A percentile compares a stretch with the other conserved stretches of the same genome.
These are phyloP conservation scores for Aspergillus diversus DNA, from an alignment of 495 filamentous ascomycete genomes.

Conservation along the genomic window DNA sequence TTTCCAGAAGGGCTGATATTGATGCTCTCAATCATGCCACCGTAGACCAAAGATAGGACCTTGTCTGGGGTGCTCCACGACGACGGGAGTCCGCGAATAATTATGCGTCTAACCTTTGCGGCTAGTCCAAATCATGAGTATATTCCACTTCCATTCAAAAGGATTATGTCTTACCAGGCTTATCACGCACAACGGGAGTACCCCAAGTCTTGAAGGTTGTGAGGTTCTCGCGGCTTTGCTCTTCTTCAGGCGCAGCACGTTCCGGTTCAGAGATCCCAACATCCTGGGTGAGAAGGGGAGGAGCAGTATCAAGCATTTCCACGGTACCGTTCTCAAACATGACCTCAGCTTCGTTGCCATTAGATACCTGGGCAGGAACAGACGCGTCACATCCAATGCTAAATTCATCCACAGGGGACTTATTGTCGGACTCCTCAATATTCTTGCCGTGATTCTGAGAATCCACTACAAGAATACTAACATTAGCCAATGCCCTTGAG, in stretches of 20 bases:
- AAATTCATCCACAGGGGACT: not conserved
- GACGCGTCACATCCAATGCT: not conserved
- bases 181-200: conserved; percentile 24
- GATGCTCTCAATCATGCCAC: conserved; percentile 46
- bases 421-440: not conserved
- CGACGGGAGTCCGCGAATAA: conserved; percentile 43
- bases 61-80: conserved; percentile 34
- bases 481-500: not conserved
- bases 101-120: conserved; percentile 34
- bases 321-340: not conserved
- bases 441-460: not conserved
- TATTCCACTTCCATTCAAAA: conserved; percentile 8
- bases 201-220: conserved; percentile 35
- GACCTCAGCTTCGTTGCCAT: not conserved
- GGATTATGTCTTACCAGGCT: conserved; percentile 30
- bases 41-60: conserved; percentile 47
- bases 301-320: not conserved
- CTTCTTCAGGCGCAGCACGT: not conserved
- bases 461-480: not conserved
- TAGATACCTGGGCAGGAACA: not conserved
- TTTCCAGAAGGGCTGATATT: conserved; percentile 21
- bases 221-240: conserved; percentile 30
- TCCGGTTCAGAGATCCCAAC: conserved; percentile 6
- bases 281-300: not conserved
- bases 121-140: conserved; percentile 24